These are phyloP conservation scores for Ehretia macrophylla DNA, from an alignment of 257 asterid genomes.

Conservation along the genomic window DNA sequence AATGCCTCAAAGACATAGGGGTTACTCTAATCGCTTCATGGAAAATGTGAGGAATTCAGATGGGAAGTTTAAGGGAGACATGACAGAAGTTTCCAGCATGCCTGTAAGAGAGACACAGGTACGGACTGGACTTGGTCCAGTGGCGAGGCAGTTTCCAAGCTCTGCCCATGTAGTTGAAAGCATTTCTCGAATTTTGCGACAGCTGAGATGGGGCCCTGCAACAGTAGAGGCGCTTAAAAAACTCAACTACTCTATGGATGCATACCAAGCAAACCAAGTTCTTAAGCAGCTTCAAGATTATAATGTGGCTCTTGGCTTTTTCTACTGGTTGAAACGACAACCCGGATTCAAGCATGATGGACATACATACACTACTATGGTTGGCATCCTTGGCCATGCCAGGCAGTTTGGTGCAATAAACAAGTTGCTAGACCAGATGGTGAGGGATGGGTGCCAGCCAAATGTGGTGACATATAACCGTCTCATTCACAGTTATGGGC, in stretches of 20 bases:
- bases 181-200: conserved; percentile 52
- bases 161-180: conserved; percentile 47
- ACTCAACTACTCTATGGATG: conserved; percentile 55
- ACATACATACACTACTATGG: conserved; percentile 93
- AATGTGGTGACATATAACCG: conserved; percentile 92
- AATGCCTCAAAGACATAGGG: conserved; percentile 47
- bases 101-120: conserved; percentile 36
- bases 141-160: conserved; percentile 33
- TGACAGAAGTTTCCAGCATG: conserved; percentile 37
- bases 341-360: conserved; percentile 91
- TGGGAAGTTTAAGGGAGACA: conserved; percentile 32
- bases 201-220: conserved; percentile 67
- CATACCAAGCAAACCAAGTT: conserved; percentile 88
- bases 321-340: conserved; percentile 77
- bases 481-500: conserved; percentile 85
- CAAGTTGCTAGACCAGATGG: conserved; percentile 78
- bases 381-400: conserved; percentile 94
- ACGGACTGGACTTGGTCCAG: conserved; percentile 28
- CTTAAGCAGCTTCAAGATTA: conserved; percentile 81
- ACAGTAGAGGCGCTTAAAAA: conserved; percentile 66
- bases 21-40: conserved; percentile 30
- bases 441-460: conserved; percentile 73
- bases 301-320: conserved; percentile 68
- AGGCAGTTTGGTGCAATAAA: conserved; percentile 65
- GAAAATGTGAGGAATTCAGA: conserved; percentile 38